These are phyloP conservation scores for Cryomyces antarcticus DNA, from an alignment of 495 filamentous ascomycete species.

Conservation along the genomic window DNA sequence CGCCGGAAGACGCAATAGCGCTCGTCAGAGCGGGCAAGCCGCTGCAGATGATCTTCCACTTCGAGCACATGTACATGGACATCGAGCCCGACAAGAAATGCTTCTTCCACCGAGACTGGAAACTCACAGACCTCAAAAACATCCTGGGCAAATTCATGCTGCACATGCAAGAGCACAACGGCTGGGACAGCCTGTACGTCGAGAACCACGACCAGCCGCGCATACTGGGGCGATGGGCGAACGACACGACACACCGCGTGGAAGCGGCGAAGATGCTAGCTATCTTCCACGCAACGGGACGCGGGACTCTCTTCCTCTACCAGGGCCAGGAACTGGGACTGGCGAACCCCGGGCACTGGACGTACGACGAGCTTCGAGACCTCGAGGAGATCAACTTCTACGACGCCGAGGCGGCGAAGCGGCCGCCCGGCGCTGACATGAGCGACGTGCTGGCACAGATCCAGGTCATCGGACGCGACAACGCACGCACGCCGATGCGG, in stretches of 20 bases:
- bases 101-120: constrained; percentile 24
- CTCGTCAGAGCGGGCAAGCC: constrained; percentile 34
- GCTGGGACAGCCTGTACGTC: constrained; percentile 52
- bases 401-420: not conserved
- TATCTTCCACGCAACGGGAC: constrained; percentile 33
- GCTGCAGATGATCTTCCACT: constrained; percentile 60
- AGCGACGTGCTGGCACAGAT: constrained; percentile 1
- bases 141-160: constrained; percentile 44
- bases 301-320: constrained; percentile 53
- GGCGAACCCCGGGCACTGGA: constrained; percentile 45
- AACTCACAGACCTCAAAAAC: constrained; percentile 33
- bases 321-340: constrained; percentile 66
- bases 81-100: not conserved
- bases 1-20: constrained; percentile 32
- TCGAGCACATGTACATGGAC: constrained; percentile 25
- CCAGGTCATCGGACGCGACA: constrained; percentile 20
- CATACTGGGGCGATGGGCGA: constrained; percentile 39
- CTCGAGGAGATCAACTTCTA: constrained; percentile 47
- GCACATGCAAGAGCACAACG: constrained; percentile 46
- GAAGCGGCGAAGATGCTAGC: constrained; percentile 38
- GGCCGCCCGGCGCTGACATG: too few species aligned
- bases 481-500: constrained; percentile 34
- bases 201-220: constrained; percentile 59
- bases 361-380: constrained; percentile 49
- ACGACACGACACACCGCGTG: constrained; percentile 23